Evolutionary conservation across 495 filamentous ascomycete genomes (phyloP), one percentile per base, ranked within the genome.

Genomic region (Penicillium odoratum): DNA sequence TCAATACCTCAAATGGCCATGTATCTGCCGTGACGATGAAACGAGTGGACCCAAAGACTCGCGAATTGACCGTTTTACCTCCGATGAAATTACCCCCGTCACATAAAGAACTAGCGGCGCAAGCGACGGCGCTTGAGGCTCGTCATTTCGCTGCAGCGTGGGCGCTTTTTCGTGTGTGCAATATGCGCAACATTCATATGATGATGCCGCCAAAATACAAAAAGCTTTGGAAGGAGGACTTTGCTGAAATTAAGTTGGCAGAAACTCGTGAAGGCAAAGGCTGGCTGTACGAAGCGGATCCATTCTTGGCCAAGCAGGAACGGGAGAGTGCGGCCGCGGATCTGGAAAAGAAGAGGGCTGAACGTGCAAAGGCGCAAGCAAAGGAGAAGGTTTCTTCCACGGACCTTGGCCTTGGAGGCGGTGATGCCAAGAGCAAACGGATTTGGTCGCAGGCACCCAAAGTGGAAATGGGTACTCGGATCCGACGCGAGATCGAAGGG

Each of bases 231-330:
- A 93, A 93, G 72, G 83, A 83, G 9, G 84, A 88, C 51, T 96
- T 98, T 64, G 81, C 87, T 46, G 81, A 83, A 3, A 70, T 97
- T 57, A 97, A 95, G 71, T 81, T 81, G 57, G 80, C 85, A 55
- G 92, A 96, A 64, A 76, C 88, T 11, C 86, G 82, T 60, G 84
- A 87, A 51, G 92, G 90, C 10, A 85, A 84, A 58, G 87, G 73
- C 5, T 98, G 93, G 92, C 87, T 96, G 83, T 98, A 98, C 65
- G 92, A 95, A 61, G 93, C 91, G 15, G 95, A 98, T 70, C 94
- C 94, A 0, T 98, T 98, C 73, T 73, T 85, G 42, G 87, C 90
- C 5, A 78, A 86, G 68, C 81, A 85, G 52, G 90, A 96, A 67
- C 80, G 90, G 44, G 90, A 96, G 29, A 87, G 88, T 59, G 88